Evolutionary conservation across 108 stramenopile genomes (phyloP).

Genomic region (Seminavis robusta): DNA sequence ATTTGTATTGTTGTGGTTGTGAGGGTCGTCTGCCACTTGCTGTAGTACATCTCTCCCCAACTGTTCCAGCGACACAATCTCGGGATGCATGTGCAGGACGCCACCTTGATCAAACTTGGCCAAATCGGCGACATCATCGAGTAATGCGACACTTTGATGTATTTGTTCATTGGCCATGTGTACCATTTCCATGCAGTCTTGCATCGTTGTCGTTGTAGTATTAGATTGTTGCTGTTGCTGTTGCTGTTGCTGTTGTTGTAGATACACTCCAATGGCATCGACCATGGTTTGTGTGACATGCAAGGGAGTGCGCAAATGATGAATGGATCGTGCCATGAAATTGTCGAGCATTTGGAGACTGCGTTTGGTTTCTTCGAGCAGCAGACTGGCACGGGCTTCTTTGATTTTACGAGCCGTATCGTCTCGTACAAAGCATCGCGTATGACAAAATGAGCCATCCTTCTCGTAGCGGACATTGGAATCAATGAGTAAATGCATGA

Average conservation of each 20-base stretch:
- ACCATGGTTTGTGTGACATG: too few species aligned
- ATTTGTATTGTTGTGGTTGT: too few species aligned
- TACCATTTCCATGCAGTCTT: not conserved
- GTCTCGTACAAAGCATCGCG: slow-evolving; percentile 47
- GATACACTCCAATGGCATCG: too few species aligned
- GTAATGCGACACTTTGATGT: not conserved
- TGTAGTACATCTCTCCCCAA: slow-evolving; percentile 2
- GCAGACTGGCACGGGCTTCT: slow-evolving; percentile 19
- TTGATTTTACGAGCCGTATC: slow-evolving; percentile 41
- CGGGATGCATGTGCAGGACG: not conserved
- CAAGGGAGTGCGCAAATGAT: slow-evolving; percentile 1
- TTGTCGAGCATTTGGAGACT: slow-evolving; percentile 23
- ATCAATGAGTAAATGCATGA: slow-evolving; percentile 51
- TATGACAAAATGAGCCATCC: slow-evolving; percentile 49
- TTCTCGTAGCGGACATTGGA: slow-evolving; percentile 42
- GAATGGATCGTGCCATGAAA: slow-evolving; percentile 48
- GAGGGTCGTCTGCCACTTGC: too few species aligned
- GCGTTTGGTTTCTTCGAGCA: slow-evolving; percentile 42
- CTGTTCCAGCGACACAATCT: not conserved
- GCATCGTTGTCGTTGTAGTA: too few species aligned
- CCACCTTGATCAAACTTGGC: slow-evolving; percentile 6
- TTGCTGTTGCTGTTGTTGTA: too few species aligned
- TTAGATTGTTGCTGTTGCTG: too few species aligned
- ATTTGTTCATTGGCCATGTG: not conserved
- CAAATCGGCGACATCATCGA: slow-evolving; percentile 3